Evolutionary conservation across 805 yeast species (phyloP), one percentile per base, ranked within the genome.

Genomic region (Isabelozyma heimii): DNA sequence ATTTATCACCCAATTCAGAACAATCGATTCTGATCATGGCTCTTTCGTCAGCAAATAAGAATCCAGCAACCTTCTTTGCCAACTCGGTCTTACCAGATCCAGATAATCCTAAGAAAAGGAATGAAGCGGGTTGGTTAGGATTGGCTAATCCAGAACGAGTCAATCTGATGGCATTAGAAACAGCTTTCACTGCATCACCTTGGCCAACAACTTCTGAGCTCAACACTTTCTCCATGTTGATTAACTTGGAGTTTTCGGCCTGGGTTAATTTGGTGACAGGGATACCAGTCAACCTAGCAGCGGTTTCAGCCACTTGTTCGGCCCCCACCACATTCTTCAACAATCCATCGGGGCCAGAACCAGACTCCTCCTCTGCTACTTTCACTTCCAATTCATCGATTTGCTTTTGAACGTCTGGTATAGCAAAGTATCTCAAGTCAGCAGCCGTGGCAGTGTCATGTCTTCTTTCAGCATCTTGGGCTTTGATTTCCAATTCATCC

Each of bases 81-180:
- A 94, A 78, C 69, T 94, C 98, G 8, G 99, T 94, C 79, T 94
- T 94, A 81, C 99, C 99, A 6, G 97, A 90, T 60, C 99, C 99
- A 2, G 97, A 89, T 51, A 92, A 80, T 51, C 99, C 99, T 52
- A 95, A 75, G 80, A 94, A 94, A 63, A 94, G 64, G 80, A 94
- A 94, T 12, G 97, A 89, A 0, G 98, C 90, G 5, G 99, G 99
- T 57, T 95, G 97, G 68, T 91, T 82, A 47, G 99, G 99, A 67
- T 94, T 94, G 20, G 97, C 88, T 55, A 94, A 79, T 16, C 99
- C 99, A 9, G 98, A 91, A 66, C 99, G 83, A 14, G 89, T 83
- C 59, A 94, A 79, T 70, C 99, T 83, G 47, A 94, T 89, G 5
- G 98, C 96, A 66, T 94, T 92, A 8, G 98, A 82, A 40, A 94